Evolutionary conservation across 305 asterid genomes (phyloP).

Genomic region (Fraxinus nigra): DNA sequence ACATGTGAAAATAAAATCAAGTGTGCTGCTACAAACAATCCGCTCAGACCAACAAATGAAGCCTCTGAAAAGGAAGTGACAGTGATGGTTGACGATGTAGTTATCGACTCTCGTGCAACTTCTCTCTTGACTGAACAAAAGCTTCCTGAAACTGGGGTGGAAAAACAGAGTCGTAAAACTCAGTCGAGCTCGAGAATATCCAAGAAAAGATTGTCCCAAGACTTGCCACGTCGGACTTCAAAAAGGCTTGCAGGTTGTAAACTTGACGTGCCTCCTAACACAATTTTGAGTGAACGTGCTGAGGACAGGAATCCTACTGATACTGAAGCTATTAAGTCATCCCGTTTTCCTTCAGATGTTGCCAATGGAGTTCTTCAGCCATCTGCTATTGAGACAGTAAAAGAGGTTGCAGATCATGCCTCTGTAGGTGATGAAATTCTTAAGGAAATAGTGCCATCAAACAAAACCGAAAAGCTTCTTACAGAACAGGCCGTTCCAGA

Average conservation of each 20-base stretch:
- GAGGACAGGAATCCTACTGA: conserved; percentile 26
- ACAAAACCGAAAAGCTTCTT: conserved; percentile 21
- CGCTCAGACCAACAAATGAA: conserved; percentile 17
- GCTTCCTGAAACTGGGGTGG: conserved; percentile 22
- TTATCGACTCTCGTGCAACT: conserved; percentile 9
- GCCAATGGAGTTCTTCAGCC: conserved; percentile 26
- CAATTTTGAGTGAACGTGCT: conserved; percentile 34
- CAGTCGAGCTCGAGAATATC: conserved; percentile 18
- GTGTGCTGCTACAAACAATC: conserved; percentile 19
- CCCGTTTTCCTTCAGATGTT: not conserved
- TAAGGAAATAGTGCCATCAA: conserved; percentile 21
- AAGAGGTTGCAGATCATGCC: conserved; percentile 16
- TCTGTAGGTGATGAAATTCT: conserved; percentile 21
- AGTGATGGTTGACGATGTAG: conserved; percentile 7
- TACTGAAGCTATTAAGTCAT: conserved; percentile 17
- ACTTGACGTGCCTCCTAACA: conserved; percentile 27
- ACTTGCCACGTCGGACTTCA: conserved; percentile 35
- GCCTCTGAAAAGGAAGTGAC: conserved; percentile 21
- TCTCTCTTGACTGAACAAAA: conserved; percentile 27
- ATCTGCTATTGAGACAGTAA: conserved; percentile 21
- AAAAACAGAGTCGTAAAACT: conserved; percentile 8
- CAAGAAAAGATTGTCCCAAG: conserved; percentile 19
- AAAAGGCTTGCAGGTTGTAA: conserved; percentile 37
- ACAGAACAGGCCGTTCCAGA: conserved; percentile 22
- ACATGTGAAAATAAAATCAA: conserved; percentile 18